A percentile compares a stretch with the other conserved stretches of the same genome.
Conservation (phyloP, 106 monocot species). For the Allium cepa region DNA sequence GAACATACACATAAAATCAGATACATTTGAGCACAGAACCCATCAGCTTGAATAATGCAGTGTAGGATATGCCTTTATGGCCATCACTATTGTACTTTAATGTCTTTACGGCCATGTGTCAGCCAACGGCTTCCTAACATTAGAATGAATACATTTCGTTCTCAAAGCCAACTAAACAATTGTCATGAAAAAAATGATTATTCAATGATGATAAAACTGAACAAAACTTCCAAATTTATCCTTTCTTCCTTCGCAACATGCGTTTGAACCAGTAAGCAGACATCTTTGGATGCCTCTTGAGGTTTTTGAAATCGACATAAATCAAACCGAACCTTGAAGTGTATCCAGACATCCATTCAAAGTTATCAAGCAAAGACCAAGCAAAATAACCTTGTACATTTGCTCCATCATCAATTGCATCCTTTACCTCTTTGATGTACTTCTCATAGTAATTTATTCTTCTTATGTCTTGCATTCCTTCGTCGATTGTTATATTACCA, state of each 20-base stretch:
- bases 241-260: slow-evolving; percentile 30
- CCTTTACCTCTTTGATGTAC: slow-evolving; percentile 62
- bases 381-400: slow-evolving; percentile 69
- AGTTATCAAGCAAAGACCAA: slow-evolving; percentile 75
- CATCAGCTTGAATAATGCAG: no score
- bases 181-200: no score
- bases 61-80: no score
- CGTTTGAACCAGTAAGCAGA: slow-evolving; percentile 62
- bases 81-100: no score
- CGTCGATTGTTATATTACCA: slow-evolving; percentile 45
- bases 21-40: no score
- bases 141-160: no score
- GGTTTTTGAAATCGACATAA: slow-evolving; percentile 57
- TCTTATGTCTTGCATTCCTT: slow-evolving; percentile 38
- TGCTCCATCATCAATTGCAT: slow-evolving; percentile 63
- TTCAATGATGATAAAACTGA: no score
- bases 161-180: no score
- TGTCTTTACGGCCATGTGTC: no score
- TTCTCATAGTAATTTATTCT: slow-evolving; percentile 55
- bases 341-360: slow-evolving; percentile 68
- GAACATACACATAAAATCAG: no score
- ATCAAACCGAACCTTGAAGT: slow-evolving; percentile 63
- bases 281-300: slow-evolving; percentile 56
- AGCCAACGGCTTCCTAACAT: no score
- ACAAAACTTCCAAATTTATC: not conserved